Evolutionary conservation across 768 basidiomycete species (phyloP).

Genomic region (Daedaleopsis nitida): DNA sequence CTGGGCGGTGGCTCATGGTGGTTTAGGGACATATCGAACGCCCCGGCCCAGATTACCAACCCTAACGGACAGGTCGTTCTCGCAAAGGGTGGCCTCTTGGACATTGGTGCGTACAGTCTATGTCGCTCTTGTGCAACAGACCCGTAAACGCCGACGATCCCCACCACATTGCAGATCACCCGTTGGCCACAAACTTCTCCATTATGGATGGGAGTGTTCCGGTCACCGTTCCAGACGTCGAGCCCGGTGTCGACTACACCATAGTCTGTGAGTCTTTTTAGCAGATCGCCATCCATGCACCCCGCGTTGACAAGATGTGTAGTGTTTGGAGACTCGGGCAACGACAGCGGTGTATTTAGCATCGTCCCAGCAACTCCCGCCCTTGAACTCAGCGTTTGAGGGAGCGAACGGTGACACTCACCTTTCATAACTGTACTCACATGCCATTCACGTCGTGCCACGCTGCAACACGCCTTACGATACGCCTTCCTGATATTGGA

Average conservation of each 20-base stretch:
- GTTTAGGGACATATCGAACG: constrained; percentile 41
- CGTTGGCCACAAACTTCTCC: constrained; percentile 38
- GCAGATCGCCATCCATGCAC: background rate
- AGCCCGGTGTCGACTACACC: constrained; percentile 34
- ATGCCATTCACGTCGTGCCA: constrained; percentile 11
- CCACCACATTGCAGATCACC: constrained; percentile 25
- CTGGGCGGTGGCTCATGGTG: background rate
- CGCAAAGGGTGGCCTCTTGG: constrained; percentile 32
- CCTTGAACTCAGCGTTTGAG: background rate
- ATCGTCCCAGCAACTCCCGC: constrained; percentile 25
- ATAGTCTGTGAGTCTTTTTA: constrained; percentile 43
- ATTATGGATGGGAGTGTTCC: constrained; percentile 37
- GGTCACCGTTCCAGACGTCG: constrained; percentile 41
- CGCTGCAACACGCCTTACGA: background rate
- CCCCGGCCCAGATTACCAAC: constrained; percentile 47
- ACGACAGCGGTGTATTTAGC: constrained; percentile 42
- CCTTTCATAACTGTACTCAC: constrained; percentile 1
- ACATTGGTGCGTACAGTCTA: constrained; percentile 29
- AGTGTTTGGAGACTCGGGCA: constrained; percentile 56
- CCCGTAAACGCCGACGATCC: background rate
- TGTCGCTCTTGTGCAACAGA: background rate
- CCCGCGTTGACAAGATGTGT: background rate
- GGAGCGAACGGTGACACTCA: constrained; percentile 1
- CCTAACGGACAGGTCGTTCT: constrained; percentile 25
- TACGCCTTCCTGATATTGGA: constrained; percentile 11